Base-by-base conservation (phyloP, 2,329 filamentous ascomycete species). In the Metarhizium humberi region DNA sequence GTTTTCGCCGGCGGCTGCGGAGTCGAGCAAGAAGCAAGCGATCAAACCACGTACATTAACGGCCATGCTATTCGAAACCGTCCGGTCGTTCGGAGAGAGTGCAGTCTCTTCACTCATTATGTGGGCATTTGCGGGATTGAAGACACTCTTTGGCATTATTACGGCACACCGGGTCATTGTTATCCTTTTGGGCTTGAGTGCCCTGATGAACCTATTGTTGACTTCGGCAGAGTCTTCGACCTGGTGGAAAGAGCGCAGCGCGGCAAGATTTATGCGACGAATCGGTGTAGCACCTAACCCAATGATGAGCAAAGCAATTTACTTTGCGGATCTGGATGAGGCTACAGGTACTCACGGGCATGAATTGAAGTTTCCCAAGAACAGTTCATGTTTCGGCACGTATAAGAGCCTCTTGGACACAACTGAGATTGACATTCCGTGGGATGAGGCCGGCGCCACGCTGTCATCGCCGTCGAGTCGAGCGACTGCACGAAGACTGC, bases 211-310 rank as follows among this genome's bases (percentile, higher is more conserved):
- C 65, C 71, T 87, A 25, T 78, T 91, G 61, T 83, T 92, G 65
- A 85, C 88, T 0, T 88, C 87, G 13, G 82, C 85, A 59, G 85
- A 90, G 66, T 81, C 82, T 6, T 83, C 85, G 63, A 77, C 80
- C 2, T 97, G 91, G 91, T 96, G 89, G 87, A 79, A 82, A 49
- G 92, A 97, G 72, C 82, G 90, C 56, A 86, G 82, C 57, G 90
- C 92, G 1, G 81, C 80, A 16, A 85, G 78, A 45, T 96, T 92
- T 69, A 94, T 99, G 90, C 76, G 77, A 38, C 79, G 85, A 13
- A 73, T 97, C 14, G 92, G 92, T 10, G 84, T 97, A 7, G 80
- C 81, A 3, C 90, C 92, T 7, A 87, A 95, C 61, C 71, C 79
- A 20, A 80, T 87, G 59, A 92, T 96, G 88, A 88, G 87, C 71